Evolutionary conservation across 352 stramenopile genomes (phyloP), one percentile per base, ranked within the genome.

Genomic region (Pythium insidiosum): DNA sequence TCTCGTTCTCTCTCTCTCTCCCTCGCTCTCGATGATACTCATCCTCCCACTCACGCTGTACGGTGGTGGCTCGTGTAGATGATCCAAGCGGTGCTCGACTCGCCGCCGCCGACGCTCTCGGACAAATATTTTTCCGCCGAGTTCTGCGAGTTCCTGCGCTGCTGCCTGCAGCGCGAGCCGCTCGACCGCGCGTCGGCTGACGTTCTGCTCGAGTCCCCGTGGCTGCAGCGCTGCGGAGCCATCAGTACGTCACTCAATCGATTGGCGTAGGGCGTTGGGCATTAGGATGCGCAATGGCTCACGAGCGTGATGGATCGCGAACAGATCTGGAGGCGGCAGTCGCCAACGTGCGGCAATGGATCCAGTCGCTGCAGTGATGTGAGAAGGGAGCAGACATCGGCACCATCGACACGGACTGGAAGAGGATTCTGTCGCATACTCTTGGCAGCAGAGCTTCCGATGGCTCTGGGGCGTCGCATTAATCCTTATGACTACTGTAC

Each of bases 61-160:
- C n/a, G n/a, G n/a, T n/a, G n/a, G n/a, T n/a, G n/a, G n/a, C n/a
- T 20, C 12, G 11, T 40, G 3, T 26, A 71, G 35, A 83, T 88
- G 75, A 68, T 91, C 50, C 78, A 91, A 53, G 84, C 57, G 19
- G 69, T 91, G 22, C 56, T 87, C 16, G 78, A 91, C 42, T 68
- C 73, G 12, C 73, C 75, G 5, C 69, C 78, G 16, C 75, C 78
- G 33, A 71, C 66, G 37, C 63, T 91, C 15, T 88, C 73, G 22
- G 52, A 59, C 19, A 59, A 73, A 12, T 78, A 75, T 48, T 91
- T 88, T 48, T 88, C 78, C 24, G 40, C 56, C 31, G 78, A 87
- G 31, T 85, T 88, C 48, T 84, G 75, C 51, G 62, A 68, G 24
- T 91, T 91, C 47, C 43, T 91, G 43, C 47, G 64, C 3, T 43